Evolutionary conservation across 441 rosid species (phyloP).

Genomic region (Aleurites moluccanus): DNA sequence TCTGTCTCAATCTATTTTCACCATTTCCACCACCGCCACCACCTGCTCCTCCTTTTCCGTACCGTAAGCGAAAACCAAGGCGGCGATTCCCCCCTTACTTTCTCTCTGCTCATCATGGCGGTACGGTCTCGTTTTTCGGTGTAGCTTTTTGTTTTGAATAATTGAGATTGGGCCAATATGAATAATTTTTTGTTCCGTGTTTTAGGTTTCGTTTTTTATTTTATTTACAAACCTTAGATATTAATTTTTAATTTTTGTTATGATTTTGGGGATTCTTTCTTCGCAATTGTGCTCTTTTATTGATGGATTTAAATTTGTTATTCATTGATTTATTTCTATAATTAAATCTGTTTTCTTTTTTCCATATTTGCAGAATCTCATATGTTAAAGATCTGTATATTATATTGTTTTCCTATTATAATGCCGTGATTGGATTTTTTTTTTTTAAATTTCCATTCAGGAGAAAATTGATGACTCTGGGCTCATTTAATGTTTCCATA

Average conservation of each 20-base stretch:
- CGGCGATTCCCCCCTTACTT: neutral
- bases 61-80: neutral
- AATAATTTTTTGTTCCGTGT: neutral
- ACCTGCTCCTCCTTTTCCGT: neutral
- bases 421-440: no score
- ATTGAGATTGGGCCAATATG: neutral
- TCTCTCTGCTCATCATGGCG: constrained; percentile 13
- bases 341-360: neutral
- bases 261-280: neutral
- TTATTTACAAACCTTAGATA: neutral
- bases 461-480: no score
- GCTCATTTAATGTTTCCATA: neutral
- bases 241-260: neutral
- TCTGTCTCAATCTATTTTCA: neutral
- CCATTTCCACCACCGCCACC: neutral
- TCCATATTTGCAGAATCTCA: neutral
- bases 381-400: no score
- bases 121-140: neutral
- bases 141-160: neutral
- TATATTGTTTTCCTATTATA: no score
- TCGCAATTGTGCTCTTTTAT: neutral
- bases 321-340: neutral
- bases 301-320: neutral
- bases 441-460: no score
- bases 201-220: neutral